Percentiles rank a stretch among this genome's conserved stretches.
These are phyloP conservation scores for Boletus fagicola DNA, from an alignment of 768 basidiomycete genomes.

Conservation along the genomic window DNA sequence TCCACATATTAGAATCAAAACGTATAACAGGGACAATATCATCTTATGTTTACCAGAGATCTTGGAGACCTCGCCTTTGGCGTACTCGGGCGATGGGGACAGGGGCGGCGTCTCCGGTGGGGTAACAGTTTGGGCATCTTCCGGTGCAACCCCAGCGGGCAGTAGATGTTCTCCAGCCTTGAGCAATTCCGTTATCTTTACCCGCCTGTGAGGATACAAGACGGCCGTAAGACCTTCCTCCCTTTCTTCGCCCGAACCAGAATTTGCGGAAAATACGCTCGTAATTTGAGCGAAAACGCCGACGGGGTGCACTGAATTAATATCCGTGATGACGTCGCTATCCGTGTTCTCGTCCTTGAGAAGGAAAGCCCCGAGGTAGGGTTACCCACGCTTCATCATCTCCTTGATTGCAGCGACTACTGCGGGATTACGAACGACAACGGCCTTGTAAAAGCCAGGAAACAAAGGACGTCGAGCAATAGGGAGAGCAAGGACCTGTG, in stretches of 20 bases:
- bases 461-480: conserved; percentile 95
- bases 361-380: conserved; percentile 94
- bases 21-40: too few species aligned
- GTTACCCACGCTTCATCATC: conserved; percentile 95
- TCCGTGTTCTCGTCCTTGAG: conserved; percentile 93
- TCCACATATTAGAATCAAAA: conserved; percentile 4
- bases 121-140: conserved; percentile 43
- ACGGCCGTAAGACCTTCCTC: conserved; percentile 94
- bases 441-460: conserved; percentile 98
- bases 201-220: conserved; percentile 88
- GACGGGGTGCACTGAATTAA: conserved; percentile 85
- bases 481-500: conserved; percentile 91
- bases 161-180: conserved; percentile 52
- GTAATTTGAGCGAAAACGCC: conserved; percentile 98
- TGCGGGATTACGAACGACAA: conserved; percentile 85
- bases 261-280: conserved; percentile 73
- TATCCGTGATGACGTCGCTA: conserved; percentile 86
- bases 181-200: conserved; percentile 83
- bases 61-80: conserved; percentile 25
- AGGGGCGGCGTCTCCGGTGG: conserved; percentile 42
- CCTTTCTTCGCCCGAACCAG: conserved; percentile 56
- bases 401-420: conserved; percentile 95
- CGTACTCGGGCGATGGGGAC: conserved; percentile 26
- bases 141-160: conserved; percentile 36
- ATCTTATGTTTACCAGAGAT: conserved; percentile 19